phyloP scores from a whole-genome alignment of 306 rosid species.

The Parietaria judaica region DNA sequence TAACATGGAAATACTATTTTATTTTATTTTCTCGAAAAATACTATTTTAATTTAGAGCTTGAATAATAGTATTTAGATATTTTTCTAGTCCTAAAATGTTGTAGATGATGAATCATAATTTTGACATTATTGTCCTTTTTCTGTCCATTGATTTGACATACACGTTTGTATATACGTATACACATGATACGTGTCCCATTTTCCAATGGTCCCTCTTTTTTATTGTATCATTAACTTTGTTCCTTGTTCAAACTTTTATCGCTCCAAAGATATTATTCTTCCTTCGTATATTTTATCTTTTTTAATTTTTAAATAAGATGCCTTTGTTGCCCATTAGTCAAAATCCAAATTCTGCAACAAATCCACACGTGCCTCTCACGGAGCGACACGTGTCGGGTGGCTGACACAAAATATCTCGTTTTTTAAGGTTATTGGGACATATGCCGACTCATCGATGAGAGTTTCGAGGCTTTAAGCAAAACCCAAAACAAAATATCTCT shows the following conservation, averaged over 20 bases:
- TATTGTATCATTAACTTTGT: neutral
- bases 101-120: neutral
- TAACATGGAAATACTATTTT: neutral
- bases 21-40: neutral
- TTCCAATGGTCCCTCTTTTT: neutral
- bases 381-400: conserved; percentile 6
- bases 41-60: neutral
- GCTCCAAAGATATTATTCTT: conserved; percentile 14
- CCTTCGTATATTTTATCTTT: conserved; percentile 2
- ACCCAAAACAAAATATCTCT: neutral
- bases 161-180: neutral
- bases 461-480: conserved; percentile 31
- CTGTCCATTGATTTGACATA: neutral
- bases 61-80: neutral
- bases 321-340: conserved; percentile 2
- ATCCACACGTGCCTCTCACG: conserved; percentile 9
- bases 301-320: conserved; percentile 9
- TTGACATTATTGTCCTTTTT: conserved; percentile 5
- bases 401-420: conserved; percentile 5
- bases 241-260: neutral
- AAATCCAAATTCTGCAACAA: conserved; percentile 11
- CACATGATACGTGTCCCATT: neutral
- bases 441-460: conserved; percentile 1
- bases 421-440: conserved; percentile 25
- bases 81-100: conserved; percentile 1